phyloP scores from a whole-genome alignment of 345 rosid species.

The Boechera stricta region DNA sequence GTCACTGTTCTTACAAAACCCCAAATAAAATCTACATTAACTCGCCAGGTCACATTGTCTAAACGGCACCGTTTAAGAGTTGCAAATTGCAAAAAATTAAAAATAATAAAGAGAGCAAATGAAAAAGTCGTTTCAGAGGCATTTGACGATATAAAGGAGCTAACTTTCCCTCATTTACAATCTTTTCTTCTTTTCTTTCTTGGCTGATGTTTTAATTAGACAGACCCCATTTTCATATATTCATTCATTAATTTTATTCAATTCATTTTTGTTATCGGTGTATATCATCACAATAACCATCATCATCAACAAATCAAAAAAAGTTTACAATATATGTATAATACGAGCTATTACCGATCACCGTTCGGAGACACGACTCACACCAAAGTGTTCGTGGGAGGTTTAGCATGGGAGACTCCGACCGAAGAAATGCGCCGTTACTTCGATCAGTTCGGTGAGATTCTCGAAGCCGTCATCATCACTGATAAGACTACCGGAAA shows the following conservation, averaged over 20 bases:
- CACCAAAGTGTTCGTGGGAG: conserved; percentile 92
- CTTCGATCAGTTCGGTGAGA: conserved; percentile 91
- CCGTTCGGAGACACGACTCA: conserved; percentile 92
- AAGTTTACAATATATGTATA: conserved; percentile 26
- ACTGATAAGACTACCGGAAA: conserved; percentile 80
- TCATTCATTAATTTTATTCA: conserved; percentile 26
- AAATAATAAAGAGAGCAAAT: neutral
- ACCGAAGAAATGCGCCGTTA: conserved; percentile 81
- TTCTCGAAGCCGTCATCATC: conserved; percentile 95
- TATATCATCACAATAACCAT: conserved; percentile 33
- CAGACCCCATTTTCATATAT: conserved; percentile 39
- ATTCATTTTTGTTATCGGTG: conserved; percentile 16
- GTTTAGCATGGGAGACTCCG: conserved; percentile 96
- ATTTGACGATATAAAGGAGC: conserved; percentile 44
- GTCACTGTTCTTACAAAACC: conserved; percentile 44
- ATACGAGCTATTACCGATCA: conserved; percentile 65
- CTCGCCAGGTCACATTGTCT: conserved; percentile 22
- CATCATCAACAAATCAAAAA: conserved; percentile 26
- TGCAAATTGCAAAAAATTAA: conserved; percentile 27
- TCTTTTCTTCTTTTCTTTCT: conserved; percentile 42
- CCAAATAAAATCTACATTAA: conserved; percentile 33
- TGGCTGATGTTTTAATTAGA: conserved; percentile 33
- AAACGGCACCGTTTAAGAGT: conserved; percentile 35
- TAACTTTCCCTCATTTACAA: conserved; percentile 44
- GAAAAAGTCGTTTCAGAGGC: conserved; percentile 38